phyloP scores from a whole-genome alignment of 2,329 filamentous ascomycete genomes.

The Bipolaris sorokiniana region DNA sequence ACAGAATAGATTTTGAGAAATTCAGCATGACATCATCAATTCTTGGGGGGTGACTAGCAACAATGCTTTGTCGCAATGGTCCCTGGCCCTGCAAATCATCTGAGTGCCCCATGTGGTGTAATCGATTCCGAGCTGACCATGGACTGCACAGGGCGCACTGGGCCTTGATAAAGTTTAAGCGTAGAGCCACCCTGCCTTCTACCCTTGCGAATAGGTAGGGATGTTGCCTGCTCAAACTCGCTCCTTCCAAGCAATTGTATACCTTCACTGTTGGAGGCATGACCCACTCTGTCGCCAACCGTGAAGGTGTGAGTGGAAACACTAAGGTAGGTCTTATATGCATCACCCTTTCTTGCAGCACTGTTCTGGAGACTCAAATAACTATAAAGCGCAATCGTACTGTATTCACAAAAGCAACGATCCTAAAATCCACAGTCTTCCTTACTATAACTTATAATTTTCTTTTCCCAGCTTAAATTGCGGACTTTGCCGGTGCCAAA shows the following conservation, averaged over 20 bases:
- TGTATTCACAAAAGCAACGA: neutral
- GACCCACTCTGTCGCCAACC: neutral
- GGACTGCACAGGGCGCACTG: neutral
- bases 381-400: neutral
- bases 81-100: neutral
- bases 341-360: neutral
- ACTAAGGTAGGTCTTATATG: neutral
- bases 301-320: neutral
- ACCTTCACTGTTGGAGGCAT: neutral
- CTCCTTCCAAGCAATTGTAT: neutral
- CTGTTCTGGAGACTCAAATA: neutral
- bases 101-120: neutral
- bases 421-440: neutral
- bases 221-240: neutral
- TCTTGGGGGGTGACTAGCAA: neutral
- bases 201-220: neutral
- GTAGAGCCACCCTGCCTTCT: neutral
- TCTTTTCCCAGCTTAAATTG: neutral
- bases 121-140: neutral
- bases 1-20: neutral
- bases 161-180: neutral
- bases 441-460: no score
- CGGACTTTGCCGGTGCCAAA: neutral
- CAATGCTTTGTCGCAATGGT: neutral
- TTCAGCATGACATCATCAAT: neutral